phyloP scores from a whole-genome alignment of 805 yeast species.

The Pichia rugopelliculosa region DNA sequence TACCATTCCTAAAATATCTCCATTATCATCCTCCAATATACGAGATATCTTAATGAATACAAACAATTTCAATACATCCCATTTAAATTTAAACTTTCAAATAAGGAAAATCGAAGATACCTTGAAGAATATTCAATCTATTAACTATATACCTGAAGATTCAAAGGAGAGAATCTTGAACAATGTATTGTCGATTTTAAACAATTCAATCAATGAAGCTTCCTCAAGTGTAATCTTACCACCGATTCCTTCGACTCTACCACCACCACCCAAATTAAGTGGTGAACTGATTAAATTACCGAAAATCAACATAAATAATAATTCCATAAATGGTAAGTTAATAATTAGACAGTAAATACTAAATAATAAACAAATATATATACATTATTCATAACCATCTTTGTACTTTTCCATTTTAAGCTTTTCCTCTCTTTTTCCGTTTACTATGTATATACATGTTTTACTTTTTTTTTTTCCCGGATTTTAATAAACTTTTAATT shows the following conservation, averaged over 20 bases:
- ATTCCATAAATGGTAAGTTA: background rate
- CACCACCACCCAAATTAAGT: background rate
- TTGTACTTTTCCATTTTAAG: background rate
- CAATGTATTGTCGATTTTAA: slow-evolving; percentile 1
- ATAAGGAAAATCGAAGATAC: slow-evolving; percentile 4
- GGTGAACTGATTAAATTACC: background rate
- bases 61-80: background rate
- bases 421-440: background rate
- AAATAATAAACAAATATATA: no score
- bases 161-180: slow-evolving; percentile 4
- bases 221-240: background rate
- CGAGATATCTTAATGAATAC: background rate
- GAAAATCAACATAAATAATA: background rate
- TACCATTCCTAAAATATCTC: background rate
- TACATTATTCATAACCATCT: background rate
- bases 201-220: background rate
- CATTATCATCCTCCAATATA: background rate
- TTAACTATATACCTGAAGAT: background rate
- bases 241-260: background rate
- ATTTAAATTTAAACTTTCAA: background rate
- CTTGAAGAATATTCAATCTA: background rate
- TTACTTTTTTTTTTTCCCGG: background rate
- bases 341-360: background rate
- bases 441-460: no score
- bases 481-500: background rate